A percentile compares a stretch with the other conserved stretches of the same genome.
Conservation (phyloP, 345 rosid genomes). For the Hibiscus tridactylites region DNA sequence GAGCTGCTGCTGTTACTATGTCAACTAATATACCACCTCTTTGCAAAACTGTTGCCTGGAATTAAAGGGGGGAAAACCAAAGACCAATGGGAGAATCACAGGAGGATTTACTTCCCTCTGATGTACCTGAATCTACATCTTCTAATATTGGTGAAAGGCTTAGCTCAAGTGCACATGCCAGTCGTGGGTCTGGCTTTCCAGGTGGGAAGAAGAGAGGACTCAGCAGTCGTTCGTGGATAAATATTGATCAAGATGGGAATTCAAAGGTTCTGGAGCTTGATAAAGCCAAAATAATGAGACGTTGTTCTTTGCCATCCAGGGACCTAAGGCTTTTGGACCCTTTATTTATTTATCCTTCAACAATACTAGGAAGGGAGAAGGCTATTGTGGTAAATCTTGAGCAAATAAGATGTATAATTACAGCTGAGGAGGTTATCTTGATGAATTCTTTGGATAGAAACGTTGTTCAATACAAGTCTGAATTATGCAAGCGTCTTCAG, state of each 20-base stretch:
- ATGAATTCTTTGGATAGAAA: constrained; percentile 82
- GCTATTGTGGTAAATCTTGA: constrained; percentile 89
- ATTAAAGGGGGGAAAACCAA: constrained; percentile 10
- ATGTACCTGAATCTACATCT: constrained; percentile 27
- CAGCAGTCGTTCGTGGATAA: constrained; percentile 86
- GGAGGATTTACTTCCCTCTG: constrained; percentile 21
- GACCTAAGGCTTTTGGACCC: constrained; percentile 94
- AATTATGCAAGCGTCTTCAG: constrained; percentile 76
- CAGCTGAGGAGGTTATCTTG: constrained; percentile 84
- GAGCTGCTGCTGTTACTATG: constrained; percentile 17
- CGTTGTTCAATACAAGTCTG: constrained; percentile 67
- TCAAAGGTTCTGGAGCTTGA: constrained; percentile 64
- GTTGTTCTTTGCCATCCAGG: constrained; percentile 83
- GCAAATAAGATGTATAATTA: constrained; percentile 88
- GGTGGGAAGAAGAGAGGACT: constrained; percentile 85
- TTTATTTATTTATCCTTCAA: constrained; percentile 84
- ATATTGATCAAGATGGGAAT: constrained; percentile 68
- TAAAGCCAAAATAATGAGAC: constrained; percentile 82
- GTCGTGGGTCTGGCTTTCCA: constrained; percentile 31
- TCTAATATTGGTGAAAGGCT: constrained; percentile 32
- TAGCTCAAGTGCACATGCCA: constrained; percentile 31
- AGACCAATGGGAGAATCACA: constrained; percentile 44
- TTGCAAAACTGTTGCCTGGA: constrained; percentile 16
- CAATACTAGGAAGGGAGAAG: constrained; percentile 86
- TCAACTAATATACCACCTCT: constrained; percentile 15